Base-by-base conservation (phyloP, 140 eudicot species). In the Ambrosia hybrid region DNA sequence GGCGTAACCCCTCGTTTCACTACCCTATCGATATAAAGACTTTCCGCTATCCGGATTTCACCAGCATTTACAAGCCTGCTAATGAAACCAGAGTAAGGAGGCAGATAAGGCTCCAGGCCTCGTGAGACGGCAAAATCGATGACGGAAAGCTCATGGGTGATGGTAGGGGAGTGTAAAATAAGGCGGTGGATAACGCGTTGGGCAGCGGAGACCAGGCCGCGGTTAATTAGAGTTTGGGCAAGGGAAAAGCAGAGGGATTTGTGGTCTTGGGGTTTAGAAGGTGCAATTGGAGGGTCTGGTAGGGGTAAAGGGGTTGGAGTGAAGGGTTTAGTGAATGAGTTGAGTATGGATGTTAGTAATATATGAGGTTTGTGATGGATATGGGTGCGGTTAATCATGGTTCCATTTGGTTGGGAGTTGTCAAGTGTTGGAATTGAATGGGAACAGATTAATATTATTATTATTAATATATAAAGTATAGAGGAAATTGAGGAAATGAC, bases 171-270 rank as follows among this genome's bases (percentile, higher is more conserved):
- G 62, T 83, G 81, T 8, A 52, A 57, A 51, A 89, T 79, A 2
- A 89, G 76, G 33, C 89, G 79, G 10, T 59, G 80, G 69, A 86
- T 66, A 26, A 86, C 84, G 55, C 70, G 30, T 55, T 73, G 81
- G 0, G 91, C 89, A 6, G 92, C 80, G 12, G 87, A 51, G 8
- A 85, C 43, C 9, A 65, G 69, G 10, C 92, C 89, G 2, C 83
- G 78, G 1, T 69, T 57, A 41, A 86, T 74, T n/a, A 89, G 81
- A 37, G 55, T 72, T 48, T 83, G 83, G 14, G 75, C 87, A 41
- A 83, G 63, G 5, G 89, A 79, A 56, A 86, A 86, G 73, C 89
- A 83, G 15, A 77, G 67, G 65, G 76, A 68, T 58, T 70, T 83
- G n/a, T 81, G 89, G 57, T 81, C 59, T 12, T 51, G 48, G 48